phyloP scores from a whole-genome alignment of 208 protist species.

The Acanthamoeba healyi region DNA sequence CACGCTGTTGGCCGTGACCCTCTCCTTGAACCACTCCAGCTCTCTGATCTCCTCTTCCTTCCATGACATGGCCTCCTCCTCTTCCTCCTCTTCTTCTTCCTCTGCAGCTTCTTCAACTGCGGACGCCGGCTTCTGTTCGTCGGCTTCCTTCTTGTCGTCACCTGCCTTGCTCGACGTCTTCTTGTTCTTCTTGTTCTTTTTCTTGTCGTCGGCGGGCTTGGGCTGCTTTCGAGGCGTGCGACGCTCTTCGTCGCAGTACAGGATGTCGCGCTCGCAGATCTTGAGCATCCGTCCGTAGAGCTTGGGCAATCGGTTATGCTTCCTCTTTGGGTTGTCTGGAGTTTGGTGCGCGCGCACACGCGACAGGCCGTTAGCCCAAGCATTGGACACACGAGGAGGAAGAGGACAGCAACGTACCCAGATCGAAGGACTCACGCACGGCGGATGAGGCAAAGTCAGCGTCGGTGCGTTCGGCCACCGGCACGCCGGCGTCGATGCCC shows the following conservation, averaged over 20 bases:
- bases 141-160: not conserved
- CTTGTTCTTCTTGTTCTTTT: not conserved
- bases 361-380: no score
- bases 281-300: constrained; percentile 68
- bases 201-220: not conserved
- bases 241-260: constrained; percentile 53
- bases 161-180: not conserved
- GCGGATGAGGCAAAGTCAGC: not conserved
- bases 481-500: not conserved
- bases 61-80: not conserved
- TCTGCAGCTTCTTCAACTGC: not conserved
- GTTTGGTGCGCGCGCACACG: not conserved
- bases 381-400: not conserved
- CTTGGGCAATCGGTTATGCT: constrained; percentile 49
- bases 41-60: constrained; percentile 54
- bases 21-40: constrained; percentile 33
- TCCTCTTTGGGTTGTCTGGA: constrained; percentile 70
- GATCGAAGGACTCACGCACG: not conserved
- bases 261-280: constrained; percentile 60
- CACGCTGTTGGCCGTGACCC: constrained; percentile 8
- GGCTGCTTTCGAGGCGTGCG: not conserved
- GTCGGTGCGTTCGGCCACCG: not conserved
- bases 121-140: no score
- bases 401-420: not conserved
- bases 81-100: constrained; percentile 14